Evolutionary conservation across 1,139 yeast species (phyloP).

Genomic region (Saccharomyces uvarum): DNA sequence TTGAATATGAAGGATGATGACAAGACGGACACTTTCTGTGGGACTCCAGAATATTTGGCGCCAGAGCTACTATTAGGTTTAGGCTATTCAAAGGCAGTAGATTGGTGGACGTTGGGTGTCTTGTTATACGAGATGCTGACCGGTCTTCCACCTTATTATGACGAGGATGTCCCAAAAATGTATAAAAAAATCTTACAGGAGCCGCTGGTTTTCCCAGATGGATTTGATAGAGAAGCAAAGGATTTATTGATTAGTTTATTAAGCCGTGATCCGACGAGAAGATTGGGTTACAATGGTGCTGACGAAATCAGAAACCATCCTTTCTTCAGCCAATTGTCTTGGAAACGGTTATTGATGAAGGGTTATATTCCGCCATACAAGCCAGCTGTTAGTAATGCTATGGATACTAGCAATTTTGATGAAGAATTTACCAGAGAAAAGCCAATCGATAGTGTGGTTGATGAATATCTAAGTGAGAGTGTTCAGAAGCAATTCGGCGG

Average conservation of each 20-base stretch:
- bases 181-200: constrained; percentile 86
- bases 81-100: constrained; percentile 92
- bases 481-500: constrained; percentile 97
- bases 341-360: constrained; percentile 77
- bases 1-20: constrained; percentile 84
- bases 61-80: constrained; percentile 87
- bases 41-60: constrained; percentile 93
- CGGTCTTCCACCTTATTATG: constrained; percentile 93
- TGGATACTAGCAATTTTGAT: constrained; percentile 90
- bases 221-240: constrained; percentile 82
- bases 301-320: constrained; percentile 76
- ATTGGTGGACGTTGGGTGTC: constrained; percentile 97
- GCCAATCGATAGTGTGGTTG: constrained; percentile 93
- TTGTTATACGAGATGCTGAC: constrained; percentile 91
- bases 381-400: constrained; percentile 79
- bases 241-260: constrained; percentile 69
- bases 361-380: constrained; percentile 93
- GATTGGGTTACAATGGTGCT: constrained; percentile 78
- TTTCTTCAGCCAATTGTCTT: constrained; percentile 85
- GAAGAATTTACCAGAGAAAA: constrained; percentile 86
- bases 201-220: constrained; percentile 80
- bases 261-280: constrained; percentile 74
- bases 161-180: constrained; percentile 90
- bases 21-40: constrained; percentile 91
- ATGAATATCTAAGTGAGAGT: constrained; percentile 78